Conservation (phyloP, 2,329 filamentous ascomycete genomes). For the Grosmannia serpens region DNA sequence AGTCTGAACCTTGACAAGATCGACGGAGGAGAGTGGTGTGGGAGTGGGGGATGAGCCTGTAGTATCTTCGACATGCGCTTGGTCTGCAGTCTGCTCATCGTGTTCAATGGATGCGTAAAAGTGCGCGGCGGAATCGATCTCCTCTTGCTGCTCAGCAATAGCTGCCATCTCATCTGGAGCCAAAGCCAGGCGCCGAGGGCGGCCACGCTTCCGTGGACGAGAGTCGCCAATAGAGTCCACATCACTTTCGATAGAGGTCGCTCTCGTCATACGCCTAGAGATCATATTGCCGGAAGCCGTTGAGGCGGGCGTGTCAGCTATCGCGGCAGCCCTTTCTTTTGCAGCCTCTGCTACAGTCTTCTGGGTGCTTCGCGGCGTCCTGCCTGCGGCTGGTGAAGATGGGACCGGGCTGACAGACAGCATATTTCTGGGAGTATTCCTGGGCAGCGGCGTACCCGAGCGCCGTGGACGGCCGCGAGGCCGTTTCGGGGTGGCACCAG, state of each 20-base stretch:
- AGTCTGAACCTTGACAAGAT: conserved; percentile 1
- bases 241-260: conserved; percentile 1
- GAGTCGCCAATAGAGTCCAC: conserved; percentile 8
- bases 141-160: conserved; percentile 12
- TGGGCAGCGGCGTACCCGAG: conserved; percentile 40
- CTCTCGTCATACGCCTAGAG: not conserved
- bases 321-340: not conserved
- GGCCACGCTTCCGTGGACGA: conserved; percentile 19
- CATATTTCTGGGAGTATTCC: too few species aligned
- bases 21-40: conserved; percentile 3
- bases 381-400: not conserved
- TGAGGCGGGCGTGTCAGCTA: not conserved
- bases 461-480: conserved; percentile 26
- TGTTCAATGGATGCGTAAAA: not conserved
- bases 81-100: not conserved
- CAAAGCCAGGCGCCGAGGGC: conserved; percentile 18
- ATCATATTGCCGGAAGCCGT: not conserved
- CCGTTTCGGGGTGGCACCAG: conserved; percentile 16
- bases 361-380: conserved; percentile 14
- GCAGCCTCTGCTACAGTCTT: not conserved
- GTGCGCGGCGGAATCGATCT: not conserved
- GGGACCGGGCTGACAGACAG: not conserved
- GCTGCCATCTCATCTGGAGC: conserved; percentile 16
- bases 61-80: not conserved
- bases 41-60: not conserved